Base-by-base conservation (phyloP, 495 filamentous ascomycete genomes). In the Viridothelium virens region DNA sequence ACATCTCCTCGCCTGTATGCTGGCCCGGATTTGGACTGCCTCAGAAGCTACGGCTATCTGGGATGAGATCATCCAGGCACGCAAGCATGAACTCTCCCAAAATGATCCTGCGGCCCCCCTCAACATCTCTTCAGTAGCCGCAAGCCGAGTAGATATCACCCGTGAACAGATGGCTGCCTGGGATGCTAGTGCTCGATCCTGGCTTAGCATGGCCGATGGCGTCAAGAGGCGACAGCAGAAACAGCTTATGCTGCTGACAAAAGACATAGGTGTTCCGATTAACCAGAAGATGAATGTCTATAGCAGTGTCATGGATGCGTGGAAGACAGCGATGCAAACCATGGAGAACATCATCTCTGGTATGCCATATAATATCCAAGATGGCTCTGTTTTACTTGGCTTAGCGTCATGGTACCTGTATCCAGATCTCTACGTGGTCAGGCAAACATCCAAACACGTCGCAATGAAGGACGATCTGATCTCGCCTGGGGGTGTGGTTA, bases 1-100 rank as follows among this genome's bases (percentile, higher is more conserved):
- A 7, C 44, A 65, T 36, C 63, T 65, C 25, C 41, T 65, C 16
- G 63, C 63, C 18, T 65, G 63, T 16, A 25, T 65, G 53, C 44
- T 65, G 2, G 63, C 63, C 6, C 44, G 63, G n/a, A 50, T 50
- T 5, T 65, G 46, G 12, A 47, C 47, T 12, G 44, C 63, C 2
- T 11, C 63, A 3, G 14, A 65, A 31, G 12, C 63, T 5, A 65
- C 63, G 25, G 46, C 63, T 6, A 36, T 65, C 9, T 65, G 63
- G 63, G 63, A 12, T 18, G 63, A 65, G 39, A 37, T 56, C 9
- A 46, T 46, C 41, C 7, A 16, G 7, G 41, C 7, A 46, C 41
- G 41, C 14, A 46, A 46, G 14, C 41, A 16, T 46, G 9, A 46
- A 1, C 25, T 25, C 25, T 0, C 25, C 25, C 25, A 25, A 25